Evolutionary conservation across 768 basidiomycete genomes (phyloP).

Genomic region (Baorangia bicolor): DNA sequence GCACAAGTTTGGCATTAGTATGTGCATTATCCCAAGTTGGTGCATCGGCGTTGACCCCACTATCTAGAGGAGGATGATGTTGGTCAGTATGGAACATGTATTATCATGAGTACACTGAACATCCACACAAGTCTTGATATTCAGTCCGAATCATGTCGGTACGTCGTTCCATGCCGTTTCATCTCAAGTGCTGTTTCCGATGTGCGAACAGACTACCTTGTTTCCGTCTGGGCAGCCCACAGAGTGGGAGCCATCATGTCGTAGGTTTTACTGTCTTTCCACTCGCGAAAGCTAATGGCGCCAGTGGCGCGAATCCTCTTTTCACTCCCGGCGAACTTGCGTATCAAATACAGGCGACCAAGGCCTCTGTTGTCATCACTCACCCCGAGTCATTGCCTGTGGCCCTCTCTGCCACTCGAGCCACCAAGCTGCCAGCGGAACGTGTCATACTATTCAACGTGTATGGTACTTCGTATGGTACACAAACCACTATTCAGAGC

Average conservation of each 20-base stretch:
- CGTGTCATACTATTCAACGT: constrained; percentile 44
- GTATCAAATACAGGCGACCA: constrained; percentile 52
- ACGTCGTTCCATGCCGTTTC: constrained; percentile 10
- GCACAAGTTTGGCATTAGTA: constrained; percentile 35
- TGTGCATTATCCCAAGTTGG: constrained; percentile 7
- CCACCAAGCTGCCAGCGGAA: constrained; percentile 41
- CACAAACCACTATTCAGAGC: constrained; percentile 41
- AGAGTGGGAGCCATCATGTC: constrained; percentile 56
- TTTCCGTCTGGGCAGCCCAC: constrained; percentile 57
- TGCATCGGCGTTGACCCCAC: not conserved
- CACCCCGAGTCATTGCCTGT: constrained; percentile 45
- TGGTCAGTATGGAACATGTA: constrained; percentile 26
- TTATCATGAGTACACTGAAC: not conserved
- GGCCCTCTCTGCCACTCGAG: constrained; percentile 45
- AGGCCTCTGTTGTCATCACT: constrained; percentile 47
- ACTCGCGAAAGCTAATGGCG: not conserved
- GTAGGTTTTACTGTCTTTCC: constrained; percentile 35
- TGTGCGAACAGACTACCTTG: constrained; percentile 45
- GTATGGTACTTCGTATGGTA: constrained; percentile 4
- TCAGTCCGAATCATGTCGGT: constrained; percentile 70
- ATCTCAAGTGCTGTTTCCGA: not conserved
- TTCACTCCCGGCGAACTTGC: constrained; percentile 58
- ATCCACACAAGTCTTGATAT: constrained; percentile 51
- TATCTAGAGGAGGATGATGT: constrained; percentile 38
- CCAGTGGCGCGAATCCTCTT: constrained; percentile 60